Conservation (phyloP, 2,329 filamentous ascomycete species). For the Cladosporium sp. region DNA sequence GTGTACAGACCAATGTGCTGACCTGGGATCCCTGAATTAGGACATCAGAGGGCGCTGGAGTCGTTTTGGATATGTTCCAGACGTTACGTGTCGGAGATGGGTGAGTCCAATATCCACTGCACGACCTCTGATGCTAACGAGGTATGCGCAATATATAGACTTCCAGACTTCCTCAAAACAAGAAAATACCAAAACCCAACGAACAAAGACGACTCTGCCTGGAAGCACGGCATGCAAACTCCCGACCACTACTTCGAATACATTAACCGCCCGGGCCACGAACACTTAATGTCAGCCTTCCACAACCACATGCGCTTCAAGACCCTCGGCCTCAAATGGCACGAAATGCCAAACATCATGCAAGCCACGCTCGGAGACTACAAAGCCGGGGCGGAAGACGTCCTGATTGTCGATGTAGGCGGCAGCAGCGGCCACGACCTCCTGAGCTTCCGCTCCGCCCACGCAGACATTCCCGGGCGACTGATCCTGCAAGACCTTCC, state of each 20-base stretch:
- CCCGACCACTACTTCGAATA: slow-evolving; percentile 7
- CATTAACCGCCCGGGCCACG: not conserved
- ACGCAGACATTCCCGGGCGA: slow-evolving; percentile 17
- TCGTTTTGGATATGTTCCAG: slow-evolving; percentile 6
- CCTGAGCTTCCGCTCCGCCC: slow-evolving; percentile 14
- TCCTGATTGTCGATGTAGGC: slow-evolving; percentile 26
- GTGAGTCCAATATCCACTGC: not conserved
- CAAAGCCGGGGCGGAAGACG: slow-evolving; percentile 10
- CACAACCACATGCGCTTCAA: slow-evolving; percentile 13
- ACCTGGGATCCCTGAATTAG: not conserved
- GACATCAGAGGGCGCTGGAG: not conserved
- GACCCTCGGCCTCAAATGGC: slow-evolving; percentile 7
- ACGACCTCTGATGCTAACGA: too few relatives aligned
- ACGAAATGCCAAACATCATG: slow-evolving; percentile 11
- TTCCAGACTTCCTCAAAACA: not conserved
- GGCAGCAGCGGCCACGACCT: slow-evolving; percentile 24
- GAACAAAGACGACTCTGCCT: slow-evolving; percentile 1
- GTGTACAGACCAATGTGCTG: not conserved
- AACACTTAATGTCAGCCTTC: not conserved
- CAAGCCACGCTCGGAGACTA: not conserved
- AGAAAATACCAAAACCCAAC: not conserved
- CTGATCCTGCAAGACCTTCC: slow-evolving; percentile 27
- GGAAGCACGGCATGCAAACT: slow-evolving; percentile 1
- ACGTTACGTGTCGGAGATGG: not conserved
- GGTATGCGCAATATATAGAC: not conserved